Percentiles rank a stretch among this genome's conserved stretches.
phyloP scores from a whole-genome alignment of 2,329 filamentous ascomycete species.

The Biscogniauxia mediterranea region DNA sequence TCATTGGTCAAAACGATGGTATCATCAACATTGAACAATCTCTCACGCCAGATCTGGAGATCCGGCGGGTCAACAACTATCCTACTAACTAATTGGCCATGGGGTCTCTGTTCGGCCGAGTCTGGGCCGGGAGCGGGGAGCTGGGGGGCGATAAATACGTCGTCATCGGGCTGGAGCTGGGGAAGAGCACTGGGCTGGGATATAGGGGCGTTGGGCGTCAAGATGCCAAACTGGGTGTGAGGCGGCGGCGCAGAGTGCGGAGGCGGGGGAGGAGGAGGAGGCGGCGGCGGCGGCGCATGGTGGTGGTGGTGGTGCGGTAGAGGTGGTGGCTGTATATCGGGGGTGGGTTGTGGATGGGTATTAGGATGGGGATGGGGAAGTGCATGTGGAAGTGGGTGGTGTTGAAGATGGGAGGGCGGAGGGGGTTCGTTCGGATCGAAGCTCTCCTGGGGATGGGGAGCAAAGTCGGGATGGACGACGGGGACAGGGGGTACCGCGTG shows the following conservation, averaged over 20 bases:
- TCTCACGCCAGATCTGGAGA: constrained; percentile 67
- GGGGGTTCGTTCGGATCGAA: constrained; percentile 33
- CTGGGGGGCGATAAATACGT: constrained; percentile 31
- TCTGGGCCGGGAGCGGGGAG: constrained; percentile 28
- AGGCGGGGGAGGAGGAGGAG: constrained; percentile 30
- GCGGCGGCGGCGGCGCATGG: constrained; percentile 22
- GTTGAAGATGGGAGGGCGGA: constrained; percentile 15
- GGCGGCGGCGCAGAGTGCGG: constrained; percentile 33
- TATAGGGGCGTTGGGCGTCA: constrained; percentile 31
- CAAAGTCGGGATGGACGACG: constrained; percentile 29
- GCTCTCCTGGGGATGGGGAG: constrained; percentile 24
- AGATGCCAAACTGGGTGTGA: constrained; percentile 46
- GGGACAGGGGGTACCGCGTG: constrained; percentile 34
- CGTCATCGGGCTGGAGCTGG: constrained; percentile 37
- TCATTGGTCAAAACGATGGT: constrained; percentile 71
- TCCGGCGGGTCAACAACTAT: constrained; percentile 66
- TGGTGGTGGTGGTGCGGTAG: constrained; percentile 18
- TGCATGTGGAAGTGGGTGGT: constrained; percentile 22
- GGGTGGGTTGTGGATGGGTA: constrained; percentile 21
- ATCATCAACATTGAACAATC: constrained; percentile 73
- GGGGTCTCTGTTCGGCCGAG: constrained; percentile 41
- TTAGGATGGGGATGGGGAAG: constrained; percentile 19
- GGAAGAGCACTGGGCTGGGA: constrained; percentile 17
- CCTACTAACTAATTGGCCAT: constrained; percentile 53
- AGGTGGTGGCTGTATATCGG: constrained; percentile 17